Percentiles rank a stretch among this genome's conserved stretches.
phyloP scores from a whole-genome alignment of 148 eudicot species.

The Rhododendron ferrugineum region DNA sequence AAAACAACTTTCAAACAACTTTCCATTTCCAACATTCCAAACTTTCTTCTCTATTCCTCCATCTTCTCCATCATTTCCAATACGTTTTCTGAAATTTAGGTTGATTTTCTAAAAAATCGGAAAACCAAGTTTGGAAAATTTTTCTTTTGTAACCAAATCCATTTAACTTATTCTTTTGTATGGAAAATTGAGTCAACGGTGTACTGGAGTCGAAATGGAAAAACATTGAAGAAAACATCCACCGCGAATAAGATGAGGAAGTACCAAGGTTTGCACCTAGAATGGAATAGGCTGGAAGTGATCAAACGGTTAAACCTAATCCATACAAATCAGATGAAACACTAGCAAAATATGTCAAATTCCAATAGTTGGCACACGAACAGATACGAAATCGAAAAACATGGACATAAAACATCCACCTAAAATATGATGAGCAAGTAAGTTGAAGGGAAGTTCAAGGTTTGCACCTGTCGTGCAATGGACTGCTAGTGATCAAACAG shows the following conservation, averaged over 20 bases:
- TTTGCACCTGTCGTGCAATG: neutral
- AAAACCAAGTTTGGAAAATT: neutral
- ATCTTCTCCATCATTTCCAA: neutral
- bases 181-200: neutral
- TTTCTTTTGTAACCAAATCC: neutral
- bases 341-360: neutral
- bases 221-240: neutral
- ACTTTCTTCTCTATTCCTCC: neutral
- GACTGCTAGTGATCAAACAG: neutral
- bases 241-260: neutral
- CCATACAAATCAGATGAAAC: neutral
- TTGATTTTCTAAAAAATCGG: neutral
- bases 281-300: neutral
- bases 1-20: too few relatives aligned
- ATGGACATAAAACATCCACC: neutral
- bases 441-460: neutral
- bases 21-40: neutral
- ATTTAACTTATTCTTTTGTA: neutral
- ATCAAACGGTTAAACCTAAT: neutral
- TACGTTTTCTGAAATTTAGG: neutral
- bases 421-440: neutral
- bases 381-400: neutral
- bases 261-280: neutral
- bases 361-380: neutral
- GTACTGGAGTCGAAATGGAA: neutral